Evolutionary conservation across 140 eudicot genomes (phyloP).

Genomic region (Senecio squalidus): DNA sequence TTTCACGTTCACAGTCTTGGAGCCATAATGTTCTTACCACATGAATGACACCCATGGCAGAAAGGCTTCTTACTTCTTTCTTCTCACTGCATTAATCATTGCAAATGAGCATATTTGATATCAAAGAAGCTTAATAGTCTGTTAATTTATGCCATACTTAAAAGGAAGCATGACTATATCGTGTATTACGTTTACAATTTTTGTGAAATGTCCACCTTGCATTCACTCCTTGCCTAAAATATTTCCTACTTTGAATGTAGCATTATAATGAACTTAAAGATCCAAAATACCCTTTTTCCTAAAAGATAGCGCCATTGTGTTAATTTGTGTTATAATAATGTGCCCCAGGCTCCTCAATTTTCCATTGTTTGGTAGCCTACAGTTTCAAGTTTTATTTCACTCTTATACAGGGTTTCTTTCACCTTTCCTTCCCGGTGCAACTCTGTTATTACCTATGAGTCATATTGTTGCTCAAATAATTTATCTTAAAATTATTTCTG

Average conservation of each 20-base stretch:
- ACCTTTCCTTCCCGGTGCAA: neutral
- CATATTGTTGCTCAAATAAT: neutral
- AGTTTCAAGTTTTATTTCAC: neutral
- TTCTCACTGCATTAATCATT: constrained; percentile 60
- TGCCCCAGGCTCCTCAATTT: neutral
- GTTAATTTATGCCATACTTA: neutral
- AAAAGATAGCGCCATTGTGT: neutral
- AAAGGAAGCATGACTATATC: neutral
- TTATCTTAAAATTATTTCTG: no score
- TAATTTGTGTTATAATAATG: neutral
- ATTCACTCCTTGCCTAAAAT: neutral
- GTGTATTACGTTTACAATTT: neutral
- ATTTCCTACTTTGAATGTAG: neutral
- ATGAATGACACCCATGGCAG: constrained; percentile 77
- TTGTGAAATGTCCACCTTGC: neutral
- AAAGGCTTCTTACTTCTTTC: constrained; percentile 75
- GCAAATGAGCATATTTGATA: neutral
- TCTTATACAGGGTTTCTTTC: neutral
- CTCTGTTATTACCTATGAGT: neutral
- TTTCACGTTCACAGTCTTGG: constrained; percentile 75
- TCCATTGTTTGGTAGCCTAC: neutral
- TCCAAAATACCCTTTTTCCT: neutral
- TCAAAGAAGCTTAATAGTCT: neutral
- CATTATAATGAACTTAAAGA: neutral
- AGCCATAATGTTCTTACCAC: constrained; percentile 80